Conservation (phyloP, 192 early-diverging fungal species). For the Coemansia asiatica region DNA sequence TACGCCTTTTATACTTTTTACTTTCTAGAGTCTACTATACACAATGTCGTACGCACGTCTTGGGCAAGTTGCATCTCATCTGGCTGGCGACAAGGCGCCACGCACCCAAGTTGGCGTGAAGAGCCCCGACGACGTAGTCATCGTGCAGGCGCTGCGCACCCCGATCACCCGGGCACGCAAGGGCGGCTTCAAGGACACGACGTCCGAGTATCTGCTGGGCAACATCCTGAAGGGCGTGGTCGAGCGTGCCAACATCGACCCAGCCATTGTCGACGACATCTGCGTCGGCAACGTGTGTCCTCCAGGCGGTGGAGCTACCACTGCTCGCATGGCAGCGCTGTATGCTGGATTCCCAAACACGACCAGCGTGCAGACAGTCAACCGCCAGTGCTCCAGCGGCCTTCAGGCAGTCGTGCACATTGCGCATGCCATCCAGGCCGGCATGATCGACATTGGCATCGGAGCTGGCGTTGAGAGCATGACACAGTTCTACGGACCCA, state of each 20-base stretch:
- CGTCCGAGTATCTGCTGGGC: conserved; percentile 78
- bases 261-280: conserved; percentile 86
- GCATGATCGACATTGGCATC: conserved; percentile 89
- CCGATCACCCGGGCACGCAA: conserved; percentile 86
- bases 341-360: conserved; percentile 88
- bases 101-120: conserved; percentile 67
- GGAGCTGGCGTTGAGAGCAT: conserved; percentile 94
- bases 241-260: conserved; percentile 79
- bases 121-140: conserved; percentile 89
- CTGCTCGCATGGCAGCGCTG: conserved; percentile 87
- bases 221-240: conserved; percentile 73
- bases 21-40: not conserved
- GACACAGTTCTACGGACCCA: conserved; percentile 82
- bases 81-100: conserved; percentile 40
- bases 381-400: conserved; percentile 93
- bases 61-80: conserved; percentile 54
- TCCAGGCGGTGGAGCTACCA: conserved; percentile 85
- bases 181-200: conserved; percentile 90
- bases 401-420: conserved; percentile 86
- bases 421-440: conserved; percentile 84
- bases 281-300: conserved; percentile 92
- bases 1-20: too few species aligned
- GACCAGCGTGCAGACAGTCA: conserved; percentile 79
- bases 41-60: conserved; percentile 39
- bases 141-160: conserved; percentile 86